Evolutionary conservation across 306 rosid genomes (phyloP), one percentile per base, ranked within the genome.

Genomic region (Quercus robur): DNA sequence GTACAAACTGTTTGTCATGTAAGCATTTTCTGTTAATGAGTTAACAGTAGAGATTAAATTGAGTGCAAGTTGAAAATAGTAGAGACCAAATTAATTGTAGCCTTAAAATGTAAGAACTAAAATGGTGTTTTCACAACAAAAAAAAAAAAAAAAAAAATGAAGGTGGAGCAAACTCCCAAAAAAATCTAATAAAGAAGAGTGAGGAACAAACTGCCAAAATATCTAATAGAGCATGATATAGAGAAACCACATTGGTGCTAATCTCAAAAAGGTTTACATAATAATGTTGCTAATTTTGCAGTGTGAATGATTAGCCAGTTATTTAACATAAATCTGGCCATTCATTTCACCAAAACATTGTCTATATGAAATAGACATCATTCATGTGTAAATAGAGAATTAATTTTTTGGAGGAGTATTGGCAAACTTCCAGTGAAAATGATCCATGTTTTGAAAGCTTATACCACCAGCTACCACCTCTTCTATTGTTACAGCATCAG

Each of bases 391-490:
- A 20, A 26, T 33, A 8, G 33, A 74, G 77, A 18, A 21, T 12
- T n/a, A 74, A 15, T 31, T 33, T 18, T 56, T 73, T 28, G 77
- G 70, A 30, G 80, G 83, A 25, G 78, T 79, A 17, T 75, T 38
- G 8, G 83, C 81, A 70, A 75, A 83, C 26, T 79, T 78, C 83
- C 77, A 78, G 2, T 41, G 14, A 46, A 14, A 7, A 30, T 62
- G 14, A 14, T 44, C 1, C 69, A 58, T 10, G 28, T 21, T 19
- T 23, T 21, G 33, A 4, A 6, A 31, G 3, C n/a, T 6, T 28
- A 17, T 67, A n/a, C 33, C 54, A 14, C 82, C 79, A 1, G 68
- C 82, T 17, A 75, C 80, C 4, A 70, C 80, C 4, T 63, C 74
- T 19, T 26, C 57, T 5, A 55, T 9, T 3, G 77, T 61, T 8